phyloP scores from a whole-genome alignment of 257 asterid species.

The Ajuga chamaepitys region DNA sequence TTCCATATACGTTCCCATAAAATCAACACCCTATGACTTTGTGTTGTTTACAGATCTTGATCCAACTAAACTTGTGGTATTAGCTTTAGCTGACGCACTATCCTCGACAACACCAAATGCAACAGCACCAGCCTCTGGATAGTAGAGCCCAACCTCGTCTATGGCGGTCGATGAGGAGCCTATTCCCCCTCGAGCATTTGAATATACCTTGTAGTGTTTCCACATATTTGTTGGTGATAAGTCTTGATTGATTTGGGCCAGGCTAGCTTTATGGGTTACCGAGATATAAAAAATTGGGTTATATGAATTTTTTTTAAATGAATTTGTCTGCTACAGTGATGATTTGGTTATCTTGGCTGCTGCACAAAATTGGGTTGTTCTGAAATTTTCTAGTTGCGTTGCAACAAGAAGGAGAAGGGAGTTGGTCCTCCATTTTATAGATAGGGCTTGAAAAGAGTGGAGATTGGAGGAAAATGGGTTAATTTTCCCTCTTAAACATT shows the following conservation, averaged over 20 bases:
- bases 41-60: slow-evolving; percentile 76
- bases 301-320: no score
- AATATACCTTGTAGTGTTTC: slow-evolving; percentile 44
- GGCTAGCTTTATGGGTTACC: no score
- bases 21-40: slow-evolving; percentile 78
- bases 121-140: slow-evolving; percentile 55
- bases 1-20: slow-evolving; percentile 81
- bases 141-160: slow-evolving; percentile 48
- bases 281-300: no score
- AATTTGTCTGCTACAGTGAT: no score
- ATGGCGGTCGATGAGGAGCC: slow-evolving; percentile 97
- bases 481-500: no score
- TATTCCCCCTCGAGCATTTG: slow-evolving; percentile 86
- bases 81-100: slow-evolving; percentile 75
- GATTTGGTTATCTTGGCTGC: no score
- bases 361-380: no score
- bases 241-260: not conserved
- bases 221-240: not conserved
- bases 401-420: no score
- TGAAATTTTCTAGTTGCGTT: no score
- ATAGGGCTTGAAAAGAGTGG: no score
- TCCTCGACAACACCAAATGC: slow-evolving; percentile 58
- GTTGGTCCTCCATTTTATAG: no score
- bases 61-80: slow-evolving; percentile 71
- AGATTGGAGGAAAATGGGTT: no score